A percentile compares a stretch with the other conserved stretches of the same genome.
These are phyloP conservation scores for Neurospora sp. DNA, from an alignment of 495 filamentous ascomycete species.

Conservation along the genomic window DNA sequence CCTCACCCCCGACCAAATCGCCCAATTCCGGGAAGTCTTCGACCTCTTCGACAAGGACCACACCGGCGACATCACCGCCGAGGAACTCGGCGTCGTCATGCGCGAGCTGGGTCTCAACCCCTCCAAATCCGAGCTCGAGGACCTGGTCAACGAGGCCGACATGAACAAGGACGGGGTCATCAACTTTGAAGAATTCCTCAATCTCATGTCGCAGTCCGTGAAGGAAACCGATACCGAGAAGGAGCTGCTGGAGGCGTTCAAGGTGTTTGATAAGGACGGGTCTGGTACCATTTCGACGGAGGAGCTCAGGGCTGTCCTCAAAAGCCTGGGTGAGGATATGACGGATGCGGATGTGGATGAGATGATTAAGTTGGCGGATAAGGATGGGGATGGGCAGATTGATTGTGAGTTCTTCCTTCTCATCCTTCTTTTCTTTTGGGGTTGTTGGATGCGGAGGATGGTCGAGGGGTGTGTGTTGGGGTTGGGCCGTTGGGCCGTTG, in stretches of 20 bases:
- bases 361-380: constrained; percentile 38
- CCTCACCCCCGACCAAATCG: constrained; percentile 47
- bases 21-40: constrained; percentile 89
- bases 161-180: constrained; percentile 36
- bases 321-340: constrained; percentile 36
- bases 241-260: constrained; percentile 37
- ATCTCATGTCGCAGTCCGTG: constrained; percentile 34
- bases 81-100: constrained; percentile 35
- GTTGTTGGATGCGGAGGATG: neutral
- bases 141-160: constrained; percentile 39
- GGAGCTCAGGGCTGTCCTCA: constrained; percentile 36
- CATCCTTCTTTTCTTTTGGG: neutral
- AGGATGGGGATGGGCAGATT: constrained; percentile 37
- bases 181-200: constrained; percentile 38
- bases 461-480: neutral
- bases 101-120: constrained; percentile 36
- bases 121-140: constrained; percentile 30
- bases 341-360: constrained; percentile 37
- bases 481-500: neutral
- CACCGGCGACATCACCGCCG: constrained; percentile 44
- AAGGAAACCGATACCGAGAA: constrained; percentile 32
- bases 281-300: constrained; percentile 37
- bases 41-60: constrained; percentile 94
- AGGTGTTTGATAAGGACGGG: constrained; percentile 39
- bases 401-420: constrained; percentile 27